Base-by-base conservation (phyloP, 2,329 filamentous ascomycete species). In the Aspergillus hiratsukae region DNA sequence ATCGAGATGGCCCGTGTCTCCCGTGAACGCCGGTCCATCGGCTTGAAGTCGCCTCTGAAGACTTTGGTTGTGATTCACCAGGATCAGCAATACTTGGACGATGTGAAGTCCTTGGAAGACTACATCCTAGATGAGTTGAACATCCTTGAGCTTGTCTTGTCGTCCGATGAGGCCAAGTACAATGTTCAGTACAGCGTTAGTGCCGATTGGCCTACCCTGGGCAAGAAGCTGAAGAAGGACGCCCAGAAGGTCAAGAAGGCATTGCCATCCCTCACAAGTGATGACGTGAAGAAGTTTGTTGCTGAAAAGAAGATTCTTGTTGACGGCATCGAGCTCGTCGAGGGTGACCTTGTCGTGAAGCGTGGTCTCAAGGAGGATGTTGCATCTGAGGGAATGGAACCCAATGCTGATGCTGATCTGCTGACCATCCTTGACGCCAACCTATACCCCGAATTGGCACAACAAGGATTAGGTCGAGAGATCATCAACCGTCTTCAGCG, bases 221-320 rank as follows among this genome's bases (percentile, higher is more conserved):
- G 94, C 62, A 96, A 96, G 83, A 97, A 97, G 79, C 83, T 97
- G 65, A 96, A 96, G 82, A 97, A 96, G 76, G 92, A 97, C 68
- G 90, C 91, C 62, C 85, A 87, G 62, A 90, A 88, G 71, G 91
- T 97, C 64, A 95, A 95, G 80, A 95, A 93, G 77, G 91, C 90
- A 2, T 78, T 99, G 48, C 92, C 92, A 5, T 81, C 77, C 41
- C 79, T 99, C 50, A 89, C 83, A 21, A 92, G 87, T 64, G 85
- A 90, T 10, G 84, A 96, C 64, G 91, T 96, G 58, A 90, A 92
- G 72, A 78, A 80, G 41, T 99, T 91, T 71, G 80, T 94, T 43
- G 77, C 83, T 45, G 82, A 85, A 17, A 89, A 88, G 69, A 86
- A 83, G 67, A 90, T 97, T 50, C 76, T 84, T 4, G 90, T 99